phyloP scores from a whole-genome alignment of 2,329 filamentous ascomycete genomes.

The Cercospora zeae-maydis region DNA sequence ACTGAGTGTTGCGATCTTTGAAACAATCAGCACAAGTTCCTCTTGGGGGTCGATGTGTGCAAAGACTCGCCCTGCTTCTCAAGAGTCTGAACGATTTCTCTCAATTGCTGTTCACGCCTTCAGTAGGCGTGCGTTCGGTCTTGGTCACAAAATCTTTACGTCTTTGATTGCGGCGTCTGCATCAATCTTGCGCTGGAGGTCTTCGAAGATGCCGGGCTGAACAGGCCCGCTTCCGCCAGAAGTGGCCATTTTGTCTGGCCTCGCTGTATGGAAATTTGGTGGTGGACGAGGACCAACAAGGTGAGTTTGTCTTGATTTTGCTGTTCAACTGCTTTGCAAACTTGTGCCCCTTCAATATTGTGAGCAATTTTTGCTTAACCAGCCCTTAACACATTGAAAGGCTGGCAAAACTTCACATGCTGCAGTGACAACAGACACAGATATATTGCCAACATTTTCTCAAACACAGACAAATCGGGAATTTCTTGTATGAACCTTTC shows the following conservation, averaged over 20 bases:
- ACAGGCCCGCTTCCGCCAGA: conserved; percentile 38
- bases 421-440: background rate
- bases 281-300: background rate
- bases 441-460: background rate
- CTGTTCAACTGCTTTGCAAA: background rate
- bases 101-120: conserved; percentile 57
- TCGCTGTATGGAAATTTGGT: background rate
- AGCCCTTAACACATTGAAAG: background rate
- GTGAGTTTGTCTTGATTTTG: background rate
- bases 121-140: background rate
- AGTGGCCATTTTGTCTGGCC: conserved; percentile 13
- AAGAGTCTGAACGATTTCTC: conserved; percentile 74
- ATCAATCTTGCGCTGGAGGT: conserved; percentile 84
- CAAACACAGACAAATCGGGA: background rate
- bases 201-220: conserved; percentile 64
- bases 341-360: background rate
- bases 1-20: conserved; percentile 69
- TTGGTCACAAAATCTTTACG: background rate
- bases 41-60: background rate
- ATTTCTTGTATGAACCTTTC: background rate
- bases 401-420: background rate
- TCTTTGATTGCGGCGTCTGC: conserved; percentile 61
- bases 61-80: conserved; percentile 53
- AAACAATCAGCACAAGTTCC: conserved; percentile 3
- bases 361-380: background rate